Evolutionary conservation across 2,329 filamentous ascomycete genomes (phyloP), one percentile per base, ranked within the genome.

Genomic region (Epichloe sp.): DNA sequence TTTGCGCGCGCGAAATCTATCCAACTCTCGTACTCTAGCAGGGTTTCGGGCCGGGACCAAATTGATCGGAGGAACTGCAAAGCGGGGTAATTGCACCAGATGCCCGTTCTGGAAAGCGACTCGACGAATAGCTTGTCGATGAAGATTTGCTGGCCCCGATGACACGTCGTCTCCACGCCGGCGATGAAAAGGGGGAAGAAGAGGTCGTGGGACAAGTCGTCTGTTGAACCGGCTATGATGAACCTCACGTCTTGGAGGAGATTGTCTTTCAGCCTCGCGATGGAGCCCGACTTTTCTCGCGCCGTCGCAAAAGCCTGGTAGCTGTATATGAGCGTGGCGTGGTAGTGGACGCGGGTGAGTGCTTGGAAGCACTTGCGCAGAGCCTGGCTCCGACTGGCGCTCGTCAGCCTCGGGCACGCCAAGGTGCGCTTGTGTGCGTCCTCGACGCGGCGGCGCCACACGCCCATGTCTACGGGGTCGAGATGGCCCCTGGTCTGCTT

Each of bases 251-350:
- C 49, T 5, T 46, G 21, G 4, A 54, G 46, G 6, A 54, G 42
- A 7, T 15, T 26, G 10, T 49, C 26, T n/a, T 44, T 38, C 4
- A 53, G 37, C 17, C 15, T 17, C 6, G 17, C 12, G 12, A 52
- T 26, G 3, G 35, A 17, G 4, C 3, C 23, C 1, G 23, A 17
- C 14, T 41, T 49, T 8, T 52, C 46, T n/a, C 2, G 21, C 2
- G 36, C 31, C 10, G 46, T 44, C 14, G 51, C 51, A n/a, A 59
- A 54, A 5, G 56, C 52, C 36, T 59, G 56, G 21, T 57, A 58
- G 42, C 53, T 54, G 44, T 59, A 59, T 15, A 59, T 52, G 1
- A 59, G 50, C 8, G 49, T 55, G 11, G 57, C 53, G 38, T 55
- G 49, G 36, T 56, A 56, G n/a, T 59, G 53, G 7, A 55, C 53